Base-by-base conservation (phyloP, 2,329 filamentous ascomycete genomes). In the Aspergillus proliferans region DNA sequence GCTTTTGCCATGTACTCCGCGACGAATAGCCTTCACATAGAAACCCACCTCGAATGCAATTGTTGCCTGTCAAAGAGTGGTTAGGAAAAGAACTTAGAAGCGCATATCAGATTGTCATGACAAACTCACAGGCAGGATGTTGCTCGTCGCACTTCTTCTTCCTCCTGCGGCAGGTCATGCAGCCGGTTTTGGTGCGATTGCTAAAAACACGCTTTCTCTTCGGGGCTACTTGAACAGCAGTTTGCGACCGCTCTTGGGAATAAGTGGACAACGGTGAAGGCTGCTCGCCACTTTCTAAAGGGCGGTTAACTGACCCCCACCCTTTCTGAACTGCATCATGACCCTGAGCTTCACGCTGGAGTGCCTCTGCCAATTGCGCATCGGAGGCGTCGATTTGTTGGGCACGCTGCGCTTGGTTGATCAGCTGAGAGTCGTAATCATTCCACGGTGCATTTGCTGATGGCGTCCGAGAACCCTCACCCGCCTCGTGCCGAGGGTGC, bases 61-160 rank as follows among this genome's bases (percentile, higher is more conserved):
- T 97, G 65, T 85, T 87, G 72, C 87, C 87, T 92, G 54, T 40
- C 45, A 48, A 52, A 45, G 24, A 43, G 26, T 57, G 45, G 49
- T 44, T 49, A 46, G 47, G 45, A 45, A 15, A 48, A 48, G 6
- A 52, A 43, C 26, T 10, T 12, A 30, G 26, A 28, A 10, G 9
- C 9, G 8, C 8, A 30, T 30, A 42, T 34, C 43, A 36, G 41
- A 47, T 47, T 28, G 18, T 24, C 12, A 28, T 50, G 41, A 52
- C 43, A 26, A 24, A 69, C 87, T 77, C 77, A 94, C 93, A 97
- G 69, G 89, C 84, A 22, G 93, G 93, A 68, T 95, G 94, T 47
- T 81, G 81, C 74, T 97, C 93, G 65, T 97, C 92, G 65, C 93
- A 97, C 72, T 97, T 97, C 82, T 97, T 97, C 79, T 97, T 97